Conservation (phyloP, 1,139 yeast genomes). For the Protomyces pachydermus region DNA sequence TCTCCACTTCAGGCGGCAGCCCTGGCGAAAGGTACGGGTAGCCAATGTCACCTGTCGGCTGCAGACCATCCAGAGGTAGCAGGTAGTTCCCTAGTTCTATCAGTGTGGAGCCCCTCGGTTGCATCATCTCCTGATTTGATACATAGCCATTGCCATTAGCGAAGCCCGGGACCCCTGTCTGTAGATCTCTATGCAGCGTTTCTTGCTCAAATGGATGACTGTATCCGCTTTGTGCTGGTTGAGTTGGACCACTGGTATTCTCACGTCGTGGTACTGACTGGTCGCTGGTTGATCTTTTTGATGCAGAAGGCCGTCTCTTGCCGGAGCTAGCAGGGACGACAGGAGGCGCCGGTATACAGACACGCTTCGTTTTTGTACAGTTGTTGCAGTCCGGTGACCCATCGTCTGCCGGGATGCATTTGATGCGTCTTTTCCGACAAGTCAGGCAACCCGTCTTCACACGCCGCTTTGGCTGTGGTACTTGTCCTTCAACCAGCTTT, state of each 20-base stretch:
- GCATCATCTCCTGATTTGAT: not conserved
- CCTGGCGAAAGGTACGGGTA: not conserved
- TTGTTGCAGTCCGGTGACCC: slow-evolving; percentile 33
- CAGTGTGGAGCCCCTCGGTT: not conserved
- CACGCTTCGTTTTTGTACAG: slow-evolving; percentile 32
- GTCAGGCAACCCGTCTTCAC: slow-evolving; percentile 34
- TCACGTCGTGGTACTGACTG: not conserved
- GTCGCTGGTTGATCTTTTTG: not conserved
- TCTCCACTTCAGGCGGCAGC: not conserved
- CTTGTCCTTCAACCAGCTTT: not conserved
- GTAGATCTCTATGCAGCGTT: not conserved
- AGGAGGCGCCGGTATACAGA: slow-evolving; percentile 26
- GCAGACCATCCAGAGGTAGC: not conserved
- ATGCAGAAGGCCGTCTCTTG: not conserved
- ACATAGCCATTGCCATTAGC: not conserved
- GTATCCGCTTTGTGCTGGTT: not conserved
- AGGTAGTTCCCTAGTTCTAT: not conserved
- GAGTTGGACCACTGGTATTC: too few species aligned
- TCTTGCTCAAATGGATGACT: not conserved
- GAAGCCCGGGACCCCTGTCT: not conserved
- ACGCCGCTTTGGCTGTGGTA: slow-evolving; percentile 20
- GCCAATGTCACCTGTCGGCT: not conserved
- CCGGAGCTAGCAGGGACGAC: not conserved
- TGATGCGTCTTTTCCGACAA: slow-evolving; percentile 33
- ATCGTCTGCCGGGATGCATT: slow-evolving; percentile 32